Evolutionary conservation across 2,329 filamentous ascomycete genomes (phyloP), one percentile per base, ranked within the genome.

Genomic region (Cladosporium austrohemisphaericum): DNA sequence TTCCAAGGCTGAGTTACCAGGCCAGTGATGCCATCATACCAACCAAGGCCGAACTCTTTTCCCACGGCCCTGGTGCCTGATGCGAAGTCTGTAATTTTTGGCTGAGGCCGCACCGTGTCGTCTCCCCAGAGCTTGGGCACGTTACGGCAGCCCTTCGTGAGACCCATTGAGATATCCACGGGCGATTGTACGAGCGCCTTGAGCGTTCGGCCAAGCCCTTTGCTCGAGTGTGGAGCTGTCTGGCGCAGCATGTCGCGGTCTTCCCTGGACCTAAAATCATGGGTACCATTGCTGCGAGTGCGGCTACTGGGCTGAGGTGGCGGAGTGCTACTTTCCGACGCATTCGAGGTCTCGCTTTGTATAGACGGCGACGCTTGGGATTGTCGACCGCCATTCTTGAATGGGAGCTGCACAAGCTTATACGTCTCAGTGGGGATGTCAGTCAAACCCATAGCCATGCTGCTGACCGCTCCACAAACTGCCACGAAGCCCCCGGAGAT

Each of bases 361-460:
- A 26, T 26, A 11, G 20, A 22, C 8, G 26, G 28, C 13, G 44
- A 38, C 23, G 26, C 46, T 31, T 36, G 35, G 4, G 40, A 52
- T 9, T 38, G 37, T 14, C 35, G 26, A 26, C 22, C 9, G 14
- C 35, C 38, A 7, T 46, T 40, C 3, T 47, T 46, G n/a, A 46
- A 46, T n/a, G 72, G 68, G 11, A 72, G 69, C n/a, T 65, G 64
- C 23, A 72, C 60, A 14, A 70, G 62, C 53, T 71, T 72, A 38
- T 77, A 61, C 5, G 80, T 71, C 40, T 80, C 76, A 4, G 73
- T 69, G 0, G 80, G 80, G 29, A 83, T 71, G 59, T 94, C 88
- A 1, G 86, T 86, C 33, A 94, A 76, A 1, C 88, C 87, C 78
- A 93, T 86, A 56, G 86, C 79, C 41, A 95, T 83, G 35, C 79